These are phyloP conservation scores for Aspergillus heteromorphus DNA, from an alignment of 495 filamentous ascomycete species.

Conservation along the genomic window DNA sequence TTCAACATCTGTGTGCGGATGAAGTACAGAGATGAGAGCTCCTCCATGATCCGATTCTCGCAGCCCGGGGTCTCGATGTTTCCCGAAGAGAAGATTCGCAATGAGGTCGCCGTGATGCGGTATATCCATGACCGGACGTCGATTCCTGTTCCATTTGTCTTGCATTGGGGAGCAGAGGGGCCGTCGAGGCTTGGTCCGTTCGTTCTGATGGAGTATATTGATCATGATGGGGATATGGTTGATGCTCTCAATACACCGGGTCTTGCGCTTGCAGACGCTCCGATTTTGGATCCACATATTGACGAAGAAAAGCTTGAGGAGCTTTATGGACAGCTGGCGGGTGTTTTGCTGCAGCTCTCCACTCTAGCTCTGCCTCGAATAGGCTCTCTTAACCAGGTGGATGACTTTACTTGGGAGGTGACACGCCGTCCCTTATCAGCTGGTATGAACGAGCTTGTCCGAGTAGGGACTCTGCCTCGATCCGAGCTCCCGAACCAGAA, in stretches of 20 bases:
- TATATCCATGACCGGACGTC: conserved; percentile 31
- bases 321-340: conserved; percentile 30
- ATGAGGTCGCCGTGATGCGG: conserved; percentile 40
- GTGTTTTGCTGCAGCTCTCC: conserved; percentile 31
- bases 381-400: conserved; percentile 27
- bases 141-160: conserved; percentile 31
- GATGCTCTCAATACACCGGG: conserved; percentile 24
- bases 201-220: conserved; percentile 39
- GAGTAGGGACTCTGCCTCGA: conserved; percentile 20
- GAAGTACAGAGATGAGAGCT: not conserved
- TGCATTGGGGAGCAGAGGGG: conserved; percentile 27
- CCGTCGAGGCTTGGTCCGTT: conserved; percentile 18
- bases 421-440: conserved; percentile 17
- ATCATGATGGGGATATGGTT: conserved; percentile 26
- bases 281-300: conserved; percentile 27
- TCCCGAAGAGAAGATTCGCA: conserved; percentile 27
- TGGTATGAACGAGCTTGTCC: conserved; percentile 29
- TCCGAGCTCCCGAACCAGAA: conserved; percentile 26
- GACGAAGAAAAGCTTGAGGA: conserved; percentile 20
- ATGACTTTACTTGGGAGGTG: conserved; percentile 19
- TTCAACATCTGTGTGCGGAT: not conserved
- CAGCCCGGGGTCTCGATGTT: not conserved
- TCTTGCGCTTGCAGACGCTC: conserved; percentile 5
- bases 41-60: not conserved
- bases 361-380: conserved; percentile 25